A percentile compares a stretch with the other conserved stretches of the same genome.
phyloP scores from a whole-genome alignment of 176 grass and related monocot species.

The Avena insularis region DNA sequence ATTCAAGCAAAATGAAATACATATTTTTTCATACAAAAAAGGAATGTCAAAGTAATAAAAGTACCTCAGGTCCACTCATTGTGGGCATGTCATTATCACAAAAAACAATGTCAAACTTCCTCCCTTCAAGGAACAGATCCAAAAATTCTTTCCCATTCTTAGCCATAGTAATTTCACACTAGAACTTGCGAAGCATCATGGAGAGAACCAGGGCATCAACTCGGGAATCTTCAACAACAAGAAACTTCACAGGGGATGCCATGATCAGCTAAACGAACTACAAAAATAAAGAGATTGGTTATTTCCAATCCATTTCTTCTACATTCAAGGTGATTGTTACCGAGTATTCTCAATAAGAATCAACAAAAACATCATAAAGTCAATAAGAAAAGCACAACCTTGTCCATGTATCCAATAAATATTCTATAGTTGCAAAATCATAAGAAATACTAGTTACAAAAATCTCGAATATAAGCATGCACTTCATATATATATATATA shows the following conservation, averaged over 20 bases:
- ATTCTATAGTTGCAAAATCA: no score
- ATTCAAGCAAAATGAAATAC: background rate
- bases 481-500: background rate
- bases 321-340: background rate
- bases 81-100: conserved; percentile 35
- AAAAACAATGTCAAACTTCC: conserved; percentile 43
- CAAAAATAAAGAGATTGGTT: background rate
- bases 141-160: conserved; percentile 44
- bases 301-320: background rate
- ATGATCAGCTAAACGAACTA: background rate
- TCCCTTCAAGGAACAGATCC: conserved; percentile 33
- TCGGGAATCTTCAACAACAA: conserved; percentile 30
- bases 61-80: conserved; percentile 41
- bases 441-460: background rate
- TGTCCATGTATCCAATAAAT: background rate
- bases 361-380: background rate
- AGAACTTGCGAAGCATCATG: background rate
- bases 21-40: background rate
- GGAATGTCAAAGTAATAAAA: background rate
- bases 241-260: conserved; percentile 15
- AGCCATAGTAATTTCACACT: background rate
- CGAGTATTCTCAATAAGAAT: background rate
- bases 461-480: background rate
- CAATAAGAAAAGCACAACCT: background rate
- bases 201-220: conserved; percentile 15